phyloP scores from a whole-genome alignment of 2,329 filamentous ascomycete genomes.

The Fusarium sp. region DNA sequence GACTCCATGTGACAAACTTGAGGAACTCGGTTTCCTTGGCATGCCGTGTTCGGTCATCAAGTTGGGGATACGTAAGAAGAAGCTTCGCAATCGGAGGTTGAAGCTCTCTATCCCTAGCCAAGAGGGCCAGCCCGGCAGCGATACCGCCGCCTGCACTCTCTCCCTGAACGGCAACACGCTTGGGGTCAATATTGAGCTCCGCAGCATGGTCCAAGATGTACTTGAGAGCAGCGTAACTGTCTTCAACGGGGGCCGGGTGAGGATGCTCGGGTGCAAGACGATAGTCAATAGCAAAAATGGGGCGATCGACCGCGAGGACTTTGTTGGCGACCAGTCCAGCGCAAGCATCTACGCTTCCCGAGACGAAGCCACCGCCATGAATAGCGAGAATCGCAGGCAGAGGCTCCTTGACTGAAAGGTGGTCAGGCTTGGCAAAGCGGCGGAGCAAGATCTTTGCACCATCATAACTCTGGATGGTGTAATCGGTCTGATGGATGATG shows the following conservation, averaged over 20 bases:
- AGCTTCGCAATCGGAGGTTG: conserved; percentile 28
- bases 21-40: conserved; percentile 13
- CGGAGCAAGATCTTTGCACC: conserved; percentile 23
- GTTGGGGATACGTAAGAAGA: conserved; percentile 31
- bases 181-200: conserved; percentile 29
- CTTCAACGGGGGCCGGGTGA: conserved; percentile 24
- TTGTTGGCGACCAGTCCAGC: conserved; percentile 7
- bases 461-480: conserved; percentile 27
- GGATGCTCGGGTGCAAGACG: conserved; percentile 36
- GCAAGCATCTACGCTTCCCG: conserved; percentile 10
- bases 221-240: conserved; percentile 30
- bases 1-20: conserved; percentile 21
- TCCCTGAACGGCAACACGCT: conserved; percentile 29
- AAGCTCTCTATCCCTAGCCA: conserved; percentile 31
- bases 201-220: conserved; percentile 25
- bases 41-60: conserved; percentile 29
- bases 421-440: conserved; percentile 19
- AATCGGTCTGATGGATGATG: conserved; percentile 21
- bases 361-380: conserved; percentile 33
- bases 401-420: conserved; percentile 12
- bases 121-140: conserved; percentile 19
- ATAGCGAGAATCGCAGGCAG: conserved; percentile 26
- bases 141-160: conserved; percentile 34
- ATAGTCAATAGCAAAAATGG: conserved; percentile 36
- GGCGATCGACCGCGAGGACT: conserved; percentile 10